phyloP scores from a whole-genome alignment of 768 basidiomycete genomes.

The Rhizopogon rudus region DNA sequence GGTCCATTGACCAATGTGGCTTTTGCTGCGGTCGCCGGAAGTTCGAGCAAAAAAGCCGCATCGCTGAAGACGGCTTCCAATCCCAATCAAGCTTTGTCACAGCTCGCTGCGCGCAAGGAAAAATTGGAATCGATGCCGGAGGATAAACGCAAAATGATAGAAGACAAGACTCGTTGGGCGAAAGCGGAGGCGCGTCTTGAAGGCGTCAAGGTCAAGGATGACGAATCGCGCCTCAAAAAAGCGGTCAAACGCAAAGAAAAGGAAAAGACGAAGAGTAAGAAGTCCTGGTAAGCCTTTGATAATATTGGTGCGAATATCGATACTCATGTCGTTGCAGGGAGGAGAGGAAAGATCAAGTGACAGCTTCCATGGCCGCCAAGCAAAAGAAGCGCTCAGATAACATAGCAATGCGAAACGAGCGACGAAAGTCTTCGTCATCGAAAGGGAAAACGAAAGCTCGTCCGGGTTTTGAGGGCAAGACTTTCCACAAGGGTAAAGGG shows the following conservation, averaged over 20 bases:
- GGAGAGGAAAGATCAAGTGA: constrained; percentile 77
- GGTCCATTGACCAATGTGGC: constrained; percentile 56
- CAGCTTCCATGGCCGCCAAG: constrained; percentile 62
- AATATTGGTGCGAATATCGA: background rate
- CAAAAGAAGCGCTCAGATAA: constrained; percentile 92
- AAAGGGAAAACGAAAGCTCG: constrained; percentile 56
- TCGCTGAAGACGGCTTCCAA: constrained; percentile 66
- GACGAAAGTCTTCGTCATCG: constrained; percentile 42
- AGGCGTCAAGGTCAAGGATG: constrained; percentile 61
- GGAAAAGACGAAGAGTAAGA: constrained; percentile 71
- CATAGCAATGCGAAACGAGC: constrained; percentile 80
- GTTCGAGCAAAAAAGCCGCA: constrained; percentile 41
- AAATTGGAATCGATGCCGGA: constrained; percentile 74
- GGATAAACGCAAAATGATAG: constrained; percentile 74
- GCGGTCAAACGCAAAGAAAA: constrained; percentile 77
- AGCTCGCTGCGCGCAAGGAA: constrained; percentile 71
- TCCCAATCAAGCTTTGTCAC: constrained; percentile 79
- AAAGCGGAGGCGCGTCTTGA: constrained; percentile 86
- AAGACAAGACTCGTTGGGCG: constrained; percentile 84
- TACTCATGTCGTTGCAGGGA: constrained; percentile 47
- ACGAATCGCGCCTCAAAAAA: constrained; percentile 83
- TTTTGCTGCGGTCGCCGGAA: constrained; percentile 59
- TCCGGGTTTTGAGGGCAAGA: constrained; percentile 86
- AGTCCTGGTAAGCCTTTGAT: constrained; percentile 64
- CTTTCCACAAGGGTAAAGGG: constrained; percentile 56